A percentile compares a stretch with the other conserved stretches of the same genome.
phyloP scores from a whole-genome alignment of 1,284 basidiomycete species.

The Melampsora larici-populina region DNA sequence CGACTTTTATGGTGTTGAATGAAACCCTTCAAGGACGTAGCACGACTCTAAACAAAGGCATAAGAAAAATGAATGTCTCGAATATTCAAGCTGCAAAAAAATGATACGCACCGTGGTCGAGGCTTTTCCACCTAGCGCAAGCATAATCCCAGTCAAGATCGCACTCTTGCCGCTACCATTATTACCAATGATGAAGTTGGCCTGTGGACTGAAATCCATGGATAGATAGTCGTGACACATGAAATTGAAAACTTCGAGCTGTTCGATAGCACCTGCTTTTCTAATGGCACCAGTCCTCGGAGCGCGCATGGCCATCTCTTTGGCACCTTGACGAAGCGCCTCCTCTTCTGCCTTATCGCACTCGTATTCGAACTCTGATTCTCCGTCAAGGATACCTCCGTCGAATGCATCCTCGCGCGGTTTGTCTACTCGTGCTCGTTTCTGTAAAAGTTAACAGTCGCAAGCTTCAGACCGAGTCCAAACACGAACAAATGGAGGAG shows the following conservation, averaged over 20 bases:
- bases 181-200: conserved; percentile 94
- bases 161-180: conserved; percentile 81
- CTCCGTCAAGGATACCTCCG: not conserved
- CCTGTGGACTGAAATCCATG: conserved; percentile 59
- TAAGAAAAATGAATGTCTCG: not conserved
- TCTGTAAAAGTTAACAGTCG: not conserved
- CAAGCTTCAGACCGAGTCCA: too few relatives aligned
- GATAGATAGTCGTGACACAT: conserved; percentile 53
- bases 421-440: not conserved
- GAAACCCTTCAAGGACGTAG: conserved; percentile 78
- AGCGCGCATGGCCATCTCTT: conserved; percentile 1
- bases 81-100: not conserved
- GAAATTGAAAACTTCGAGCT: conserved; percentile 53
- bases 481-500: too few relatives aligned
- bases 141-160: conserved; percentile 84
- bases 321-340: not conserved
- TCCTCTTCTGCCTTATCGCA: conserved; percentile 18
- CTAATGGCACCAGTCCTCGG: conserved; percentile 8
- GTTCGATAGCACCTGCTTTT: conserved; percentile 51
- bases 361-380: conserved; percentile 14
- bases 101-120: conserved; percentile 66
- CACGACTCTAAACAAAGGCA: conserved; percentile 58
- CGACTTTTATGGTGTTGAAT: conserved; percentile 75
- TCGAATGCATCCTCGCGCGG: not conserved
- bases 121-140: conserved; percentile 90